phyloP scores from a whole-genome alignment of 148 eudicot species.

The Persicaria tinctoria region DNA sequence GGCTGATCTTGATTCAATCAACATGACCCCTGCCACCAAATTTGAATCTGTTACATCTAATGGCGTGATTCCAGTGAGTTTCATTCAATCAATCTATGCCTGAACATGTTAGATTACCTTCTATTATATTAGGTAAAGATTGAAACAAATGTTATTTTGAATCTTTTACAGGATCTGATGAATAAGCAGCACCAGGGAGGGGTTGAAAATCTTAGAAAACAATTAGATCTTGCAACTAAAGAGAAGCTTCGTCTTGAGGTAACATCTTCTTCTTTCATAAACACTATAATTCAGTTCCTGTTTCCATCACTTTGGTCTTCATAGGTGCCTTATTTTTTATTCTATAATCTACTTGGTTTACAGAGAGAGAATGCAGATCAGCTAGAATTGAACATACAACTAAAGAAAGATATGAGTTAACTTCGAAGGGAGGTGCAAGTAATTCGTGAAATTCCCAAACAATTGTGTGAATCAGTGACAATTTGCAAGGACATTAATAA shows the following conservation, averaged over 20 bases:
- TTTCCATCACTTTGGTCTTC: neutral
- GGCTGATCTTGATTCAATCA: slow-evolving; percentile 88
- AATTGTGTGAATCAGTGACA: slow-evolving; percentile 45
- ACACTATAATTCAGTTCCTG: neutral
- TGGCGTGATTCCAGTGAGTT: slow-evolving; percentile 50
- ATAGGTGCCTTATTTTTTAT: neutral
- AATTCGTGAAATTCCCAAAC: slow-evolving; percentile 49
- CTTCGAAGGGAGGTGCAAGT: slow-evolving; percentile 55
- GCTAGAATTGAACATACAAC: slow-evolving; percentile 35
- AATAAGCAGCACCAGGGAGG: slow-evolving; percentile 41
- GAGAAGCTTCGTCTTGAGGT: slow-evolving; percentile 75
- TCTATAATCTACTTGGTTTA: slow-evolving; percentile 4
- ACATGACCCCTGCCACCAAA: slow-evolving; percentile 79
- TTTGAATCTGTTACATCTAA: slow-evolving; percentile 56
- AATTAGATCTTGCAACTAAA: slow-evolving; percentile 42
- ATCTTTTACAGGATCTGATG: slow-evolving; percentile 37
- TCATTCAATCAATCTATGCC: neutral
- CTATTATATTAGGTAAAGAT: neutral
- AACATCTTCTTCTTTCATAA: slow-evolving; percentile 8
- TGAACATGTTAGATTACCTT: neutral
- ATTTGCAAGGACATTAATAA: slow-evolving; percentile 51
- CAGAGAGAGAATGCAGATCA: slow-evolving; percentile 59
- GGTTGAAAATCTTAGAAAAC: slow-evolving; percentile 50
- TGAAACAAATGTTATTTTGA: neutral
- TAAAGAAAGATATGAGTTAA: slow-evolving; percentile 41